phyloP scores from a whole-genome alignment of 2,329 filamentous ascomycete genomes.

The Colletotrichum magnum region DNA sequence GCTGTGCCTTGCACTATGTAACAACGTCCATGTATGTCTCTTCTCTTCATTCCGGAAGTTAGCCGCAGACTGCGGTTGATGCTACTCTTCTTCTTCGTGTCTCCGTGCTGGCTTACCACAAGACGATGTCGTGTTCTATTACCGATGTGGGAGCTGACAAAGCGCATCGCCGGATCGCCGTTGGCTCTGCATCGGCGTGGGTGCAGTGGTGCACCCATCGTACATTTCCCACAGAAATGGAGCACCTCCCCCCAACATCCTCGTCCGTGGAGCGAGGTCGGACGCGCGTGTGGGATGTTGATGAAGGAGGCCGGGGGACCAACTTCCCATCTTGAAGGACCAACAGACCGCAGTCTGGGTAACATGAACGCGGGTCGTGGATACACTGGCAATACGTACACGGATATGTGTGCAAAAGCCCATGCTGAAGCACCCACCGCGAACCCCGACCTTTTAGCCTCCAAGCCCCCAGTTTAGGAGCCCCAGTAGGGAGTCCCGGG shows the following conservation, averaged over 20 bases:
- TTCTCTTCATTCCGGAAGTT: conserved; percentile 1
- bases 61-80: not conserved
- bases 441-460: conserved; percentile 11
- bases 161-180: not conserved
- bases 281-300: not conserved
- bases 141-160: not conserved
- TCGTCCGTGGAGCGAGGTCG: conserved; percentile 3
- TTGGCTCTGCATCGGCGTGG: not conserved
- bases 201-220: not conserved
- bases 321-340: not conserved
- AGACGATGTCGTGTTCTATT: not conserved
- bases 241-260: not conserved
- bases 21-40: not conserved
- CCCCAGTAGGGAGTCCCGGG: conserved; percentile 6
- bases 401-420: not conserved
- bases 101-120: not conserved
- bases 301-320: not conserved
- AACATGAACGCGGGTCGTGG: not conserved
- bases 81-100: not conserved
- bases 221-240: not conserved
- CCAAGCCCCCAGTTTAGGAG: not conserved
- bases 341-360: not conserved
- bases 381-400: not conserved
- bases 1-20: not conserved
- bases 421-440: not conserved